A percentile compares a stretch with the other conserved stretches of the same genome.
Conservation (phyloP, 2,329 filamentous ascomycete species). For the Dactylellina haptotyla region DNA sequence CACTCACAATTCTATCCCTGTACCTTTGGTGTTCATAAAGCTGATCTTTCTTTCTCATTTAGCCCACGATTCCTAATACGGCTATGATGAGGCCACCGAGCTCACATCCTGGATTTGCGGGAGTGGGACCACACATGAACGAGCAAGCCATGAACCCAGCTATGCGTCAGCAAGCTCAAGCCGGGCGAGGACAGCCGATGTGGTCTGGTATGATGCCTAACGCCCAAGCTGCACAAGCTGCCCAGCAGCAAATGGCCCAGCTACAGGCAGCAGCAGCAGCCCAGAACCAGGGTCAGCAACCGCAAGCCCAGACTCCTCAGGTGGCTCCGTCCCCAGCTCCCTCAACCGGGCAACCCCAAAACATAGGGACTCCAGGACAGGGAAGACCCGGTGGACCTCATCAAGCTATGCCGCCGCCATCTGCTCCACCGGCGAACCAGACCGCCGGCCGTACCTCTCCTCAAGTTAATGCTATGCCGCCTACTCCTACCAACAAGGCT, state of each 20-base stretch:
- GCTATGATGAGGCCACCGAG: slow-evolving; percentile 72
- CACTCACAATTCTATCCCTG: slow-evolving; percentile 60
- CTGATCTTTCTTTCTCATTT: slow-evolving; percentile 35
- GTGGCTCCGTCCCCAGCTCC: slow-evolving; percentile 62
- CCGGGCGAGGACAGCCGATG: slow-evolving; percentile 56
- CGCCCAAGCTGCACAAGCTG: slow-evolving; percentile 61
- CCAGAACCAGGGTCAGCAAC: slow-evolving; percentile 62
- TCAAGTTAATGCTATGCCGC: slow-evolving; percentile 73
- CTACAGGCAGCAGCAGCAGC: slow-evolving; percentile 61
- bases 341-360: slow-evolving; percentile 59
- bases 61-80: slow-evolving; percentile 66
- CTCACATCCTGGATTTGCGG: slow-evolving; percentile 72
- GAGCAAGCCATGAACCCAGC: slow-evolving; percentile 67
- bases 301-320: slow-evolving; percentile 60
- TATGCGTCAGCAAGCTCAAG: slow-evolving; percentile 55
- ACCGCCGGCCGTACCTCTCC: slow-evolving; percentile 69
- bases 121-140: slow-evolving; percentile 68
- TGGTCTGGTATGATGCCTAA: slow-evolving; percentile 53
- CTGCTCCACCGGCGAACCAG: slow-evolving; percentile 69
- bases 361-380: slow-evolving; percentile 64
- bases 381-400: slow-evolving; percentile 78
- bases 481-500: slow-evolving; percentile 77
- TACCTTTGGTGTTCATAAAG: slow-evolving; percentile 21
- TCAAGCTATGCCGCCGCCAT: slow-evolving; percentile 74
- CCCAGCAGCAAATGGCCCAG: slow-evolving; percentile 58